These are phyloP conservation scores for Ogataea nonfermentans DNA, from an alignment of 805 yeast species.

Conservation along the genomic window DNA sequence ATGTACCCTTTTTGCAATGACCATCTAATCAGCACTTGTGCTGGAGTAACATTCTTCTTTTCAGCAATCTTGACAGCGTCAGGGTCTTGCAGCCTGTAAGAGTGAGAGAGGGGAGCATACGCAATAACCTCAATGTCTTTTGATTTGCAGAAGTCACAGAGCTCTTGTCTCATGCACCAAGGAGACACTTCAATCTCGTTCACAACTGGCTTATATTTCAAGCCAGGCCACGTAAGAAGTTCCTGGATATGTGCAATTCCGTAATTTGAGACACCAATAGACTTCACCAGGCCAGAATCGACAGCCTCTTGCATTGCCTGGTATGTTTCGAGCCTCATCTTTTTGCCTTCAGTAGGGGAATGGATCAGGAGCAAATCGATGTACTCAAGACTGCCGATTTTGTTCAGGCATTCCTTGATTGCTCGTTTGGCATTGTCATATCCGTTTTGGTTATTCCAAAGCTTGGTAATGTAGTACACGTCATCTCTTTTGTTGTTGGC, in stretches of 20 bases:
- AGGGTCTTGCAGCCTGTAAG: slow-evolving; percentile 55
- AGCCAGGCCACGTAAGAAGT: slow-evolving; percentile 53
- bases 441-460: slow-evolving; percentile 69
- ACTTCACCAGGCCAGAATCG: slow-evolving; percentile 52
- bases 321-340: slow-evolving; percentile 59
- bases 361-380: slow-evolving; percentile 72
- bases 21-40: slow-evolving; percentile 73
- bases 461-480: slow-evolving; percentile 65
- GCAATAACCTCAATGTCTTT: slow-evolving; percentile 66
- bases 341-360: slow-evolving; percentile 52
- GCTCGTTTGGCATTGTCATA: slow-evolving; percentile 56
- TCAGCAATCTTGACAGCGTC: slow-evolving; percentile 48
- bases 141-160: slow-evolving; percentile 57
- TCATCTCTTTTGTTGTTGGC: slow-evolving; percentile 44
- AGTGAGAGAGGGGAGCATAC: slow-evolving; percentile 72
- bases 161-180: slow-evolving; percentile 67
- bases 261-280: slow-evolving; percentile 79
- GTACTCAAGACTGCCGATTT: slow-evolving; percentile 56
- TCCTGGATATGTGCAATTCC: slow-evolving; percentile 60
- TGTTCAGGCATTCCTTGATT: slow-evolving; percentile 50
- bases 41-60: slow-evolving; percentile 48
- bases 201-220: slow-evolving; percentile 61
- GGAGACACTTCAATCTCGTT: slow-evolving; percentile 86
- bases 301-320: slow-evolving; percentile 73
- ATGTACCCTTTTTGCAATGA: slow-evolving; percentile 67